Percentiles rank a stretch among this genome's conserved stretches.
Evolutionary conservation across 331 rosid genomes (phyloP).

Genomic region (Ulmus americana): DNA sequence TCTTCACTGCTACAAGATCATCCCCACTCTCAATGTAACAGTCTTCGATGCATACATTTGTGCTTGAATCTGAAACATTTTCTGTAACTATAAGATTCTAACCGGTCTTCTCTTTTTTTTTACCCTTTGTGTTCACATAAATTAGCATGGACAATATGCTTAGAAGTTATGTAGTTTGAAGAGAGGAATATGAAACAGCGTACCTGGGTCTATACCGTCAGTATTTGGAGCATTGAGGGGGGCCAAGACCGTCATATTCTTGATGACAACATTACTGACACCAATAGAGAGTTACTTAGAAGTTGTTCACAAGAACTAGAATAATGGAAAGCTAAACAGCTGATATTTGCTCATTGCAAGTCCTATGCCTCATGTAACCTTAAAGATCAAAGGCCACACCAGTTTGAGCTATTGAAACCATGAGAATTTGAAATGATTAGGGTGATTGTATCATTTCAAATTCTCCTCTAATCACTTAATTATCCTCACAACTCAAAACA

Average conservation of each 20-base stretch:
- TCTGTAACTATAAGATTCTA: not conserved
- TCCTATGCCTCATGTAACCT: too few relatives aligned
- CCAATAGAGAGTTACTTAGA: slow-evolving; percentile 6
- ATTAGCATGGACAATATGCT: not conserved
- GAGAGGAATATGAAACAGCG: slow-evolving; percentile 4
- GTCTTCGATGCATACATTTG: slow-evolving; percentile 77
- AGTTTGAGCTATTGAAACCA: too few relatives aligned
- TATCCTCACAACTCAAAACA: too few relatives aligned
- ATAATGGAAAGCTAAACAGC: not conserved
- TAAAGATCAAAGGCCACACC: not conserved
- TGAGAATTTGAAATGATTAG: too few relatives aligned
- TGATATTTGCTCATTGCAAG: not conserved
- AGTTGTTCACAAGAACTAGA: not conserved
- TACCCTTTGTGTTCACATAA: not conserved
- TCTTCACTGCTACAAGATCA: slow-evolving; percentile 87
- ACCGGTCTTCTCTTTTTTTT: too few relatives aligned
- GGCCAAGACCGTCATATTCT: slow-evolving; percentile 89
- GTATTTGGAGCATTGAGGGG: slow-evolving; percentile 98
- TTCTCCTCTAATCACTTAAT: too few relatives aligned
- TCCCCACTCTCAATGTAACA: slow-evolving; percentile 97
- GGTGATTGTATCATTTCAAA: too few relatives aligned
- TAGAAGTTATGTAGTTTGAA: not conserved
- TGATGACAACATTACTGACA: slow-evolving; percentile 85
- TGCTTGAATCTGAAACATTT: slow-evolving; percentile 62
- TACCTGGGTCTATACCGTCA: slow-evolving; percentile 93